Evolutionary conservation across 306 rosid genomes (phyloP), one percentile per base, ranked within the genome.

Genomic region (Rosa persica): DNA sequence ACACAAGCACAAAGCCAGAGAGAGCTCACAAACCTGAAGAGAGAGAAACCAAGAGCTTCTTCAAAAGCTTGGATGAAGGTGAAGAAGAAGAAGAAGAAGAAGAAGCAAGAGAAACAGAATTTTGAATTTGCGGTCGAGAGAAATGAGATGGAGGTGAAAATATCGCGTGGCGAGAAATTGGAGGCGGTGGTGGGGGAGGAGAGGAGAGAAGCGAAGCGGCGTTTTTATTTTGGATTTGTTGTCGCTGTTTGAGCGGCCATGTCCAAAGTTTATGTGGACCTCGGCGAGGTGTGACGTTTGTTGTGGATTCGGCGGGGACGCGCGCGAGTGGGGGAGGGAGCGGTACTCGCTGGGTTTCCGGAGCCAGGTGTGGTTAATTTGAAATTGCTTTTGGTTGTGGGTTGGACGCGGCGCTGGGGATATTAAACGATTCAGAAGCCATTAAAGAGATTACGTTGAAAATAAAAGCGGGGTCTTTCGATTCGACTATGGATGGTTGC

Each of bases 21-120:
- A 3, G 23, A 70, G 12, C 36, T 44, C 44, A n/a, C 27, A 30
- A 84, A 91, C 92, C 88, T 83, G 81, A 82, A 82, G 77, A 80
- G 77, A 80, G 77, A 48, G 16, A 42, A 30, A 75, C 78, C 46
- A 80, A 80, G 46, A 51, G 64, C 30, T 51, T 51, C 20, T 19
- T 20, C 13, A 7, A 8, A 47, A 44, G n/a, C 52, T 40, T 47
- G 4, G 8, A 19, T 64, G 83, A 40, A 30, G 54, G 36, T 30
- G 36, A 30, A 30, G 36, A 30, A 30, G 36, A 30, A 30, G 36
- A 30, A 30, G 36, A 30, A 30, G 34, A 30, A 30, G 36, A 30
- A 30, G 36, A 3, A 2, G 2, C 36, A 30, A 30, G 36, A 30
- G 36, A 30, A 30, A 30, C 2, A 3, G 36, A 4, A 13, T 49